These are phyloP conservation scores for Penicillium sp. DNA, from an alignment of 2,329 filamentous ascomycete genomes.

Conservation along the genomic window DNA sequence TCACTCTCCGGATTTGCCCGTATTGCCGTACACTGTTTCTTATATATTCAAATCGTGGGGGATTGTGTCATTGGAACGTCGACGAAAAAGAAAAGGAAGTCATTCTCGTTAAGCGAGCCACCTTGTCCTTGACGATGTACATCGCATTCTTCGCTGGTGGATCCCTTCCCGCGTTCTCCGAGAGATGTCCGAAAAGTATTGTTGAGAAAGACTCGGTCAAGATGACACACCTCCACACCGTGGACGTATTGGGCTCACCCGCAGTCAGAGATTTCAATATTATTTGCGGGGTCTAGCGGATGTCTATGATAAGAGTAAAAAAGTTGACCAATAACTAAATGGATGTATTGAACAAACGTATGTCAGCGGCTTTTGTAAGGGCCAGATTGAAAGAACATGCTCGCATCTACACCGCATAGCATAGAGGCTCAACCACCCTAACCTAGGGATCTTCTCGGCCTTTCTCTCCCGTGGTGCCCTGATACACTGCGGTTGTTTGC, in stretches of 20 bases:
- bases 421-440: background rate
- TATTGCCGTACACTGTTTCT: background rate
- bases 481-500: background rate
- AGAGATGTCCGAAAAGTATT: background rate
- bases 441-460: background rate
- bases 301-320: background rate
- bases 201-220: background rate
- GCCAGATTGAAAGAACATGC: background rate
- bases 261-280: slow-evolving; percentile 1
- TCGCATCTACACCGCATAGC: background rate
- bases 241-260: slow-evolving; percentile 2
- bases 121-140: background rate
- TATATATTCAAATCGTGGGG: background rate
- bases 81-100: background rate
- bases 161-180: background rate
- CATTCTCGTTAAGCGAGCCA: background rate
- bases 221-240: background rate
- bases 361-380: background rate
- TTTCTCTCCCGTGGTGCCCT: background rate
- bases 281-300: background rate
- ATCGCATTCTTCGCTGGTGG: background rate
- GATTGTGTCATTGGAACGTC: background rate
- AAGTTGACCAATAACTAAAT: background rate
- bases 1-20: background rate
- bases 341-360: background rate